phyloP scores from a whole-genome alignment of 2,329 filamentous ascomycete genomes.

The Clarireedia homoeocarpa region DNA sequence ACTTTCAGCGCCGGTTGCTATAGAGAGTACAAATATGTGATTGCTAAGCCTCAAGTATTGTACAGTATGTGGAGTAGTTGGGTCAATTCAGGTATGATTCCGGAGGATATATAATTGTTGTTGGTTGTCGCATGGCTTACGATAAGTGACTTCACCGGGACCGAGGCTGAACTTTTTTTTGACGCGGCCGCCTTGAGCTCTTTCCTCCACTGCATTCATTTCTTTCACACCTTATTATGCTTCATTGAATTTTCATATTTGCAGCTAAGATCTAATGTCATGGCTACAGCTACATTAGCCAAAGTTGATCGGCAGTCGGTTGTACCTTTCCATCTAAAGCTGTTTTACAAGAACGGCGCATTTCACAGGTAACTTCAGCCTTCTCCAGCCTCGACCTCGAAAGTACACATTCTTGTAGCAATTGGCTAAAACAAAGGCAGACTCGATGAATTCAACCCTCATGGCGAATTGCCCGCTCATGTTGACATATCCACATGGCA shows the following conservation, averaged over 20 bases:
- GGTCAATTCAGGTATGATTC: too few species aligned
- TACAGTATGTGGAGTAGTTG: too few species aligned
- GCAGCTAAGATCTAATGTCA: conserved; percentile 11
- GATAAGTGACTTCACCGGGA: background rate
- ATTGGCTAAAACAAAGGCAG: conserved; percentile 33
- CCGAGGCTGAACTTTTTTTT: conserved; percentile 9
- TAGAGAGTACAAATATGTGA: background rate
- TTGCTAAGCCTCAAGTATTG: background rate
- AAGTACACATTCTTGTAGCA: background rate
- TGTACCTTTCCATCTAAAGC: conserved; percentile 75
- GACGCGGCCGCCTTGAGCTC: conserved; percentile 13
- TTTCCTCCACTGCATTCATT: background rate
- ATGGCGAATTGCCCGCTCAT: conserved; percentile 52
- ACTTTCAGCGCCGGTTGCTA: background rate
- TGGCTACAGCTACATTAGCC: conserved; percentile 22
- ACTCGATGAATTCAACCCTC: conserved; percentile 57
- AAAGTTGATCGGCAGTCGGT: conserved; percentile 61
- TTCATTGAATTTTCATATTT: background rate
- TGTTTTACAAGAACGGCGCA: conserved; percentile 70
- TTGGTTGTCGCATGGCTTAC: too few species aligned
- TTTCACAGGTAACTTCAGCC: conserved; percentile 55
- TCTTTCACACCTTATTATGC: background rate
- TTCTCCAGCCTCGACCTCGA: conserved; percentile 2
- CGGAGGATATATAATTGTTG: too few species aligned
- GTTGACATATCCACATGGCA: conserved; percentile 83